These are phyloP conservation scores for Kurtzmaniella natalensis DNA, from an alignment of 1,139 yeast genomes.

Conservation along the genomic window DNA sequence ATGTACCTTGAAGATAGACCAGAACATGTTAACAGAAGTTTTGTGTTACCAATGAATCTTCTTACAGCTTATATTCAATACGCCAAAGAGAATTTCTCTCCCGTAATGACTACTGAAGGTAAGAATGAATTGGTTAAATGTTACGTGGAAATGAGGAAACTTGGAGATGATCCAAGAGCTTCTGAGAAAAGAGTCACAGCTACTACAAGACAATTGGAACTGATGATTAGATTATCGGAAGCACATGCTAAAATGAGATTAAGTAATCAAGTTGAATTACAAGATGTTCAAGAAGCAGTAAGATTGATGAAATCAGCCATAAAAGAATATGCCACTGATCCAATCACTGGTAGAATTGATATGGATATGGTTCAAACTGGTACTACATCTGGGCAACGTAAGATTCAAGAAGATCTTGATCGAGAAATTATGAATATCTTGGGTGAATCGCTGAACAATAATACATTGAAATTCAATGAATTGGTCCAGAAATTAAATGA, in stretches of 20 bases:
- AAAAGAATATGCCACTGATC: conserved; percentile 97
- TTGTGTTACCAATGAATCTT: conserved; percentile 80
- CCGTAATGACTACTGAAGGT: conserved; percentile 74
- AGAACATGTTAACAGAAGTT: conserved; percentile 60
- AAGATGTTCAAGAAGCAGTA: conserved; percentile 93
- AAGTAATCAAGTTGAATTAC: conserved; percentile 61
- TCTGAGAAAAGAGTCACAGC: conserved; percentile 94
- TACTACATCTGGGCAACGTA: conserved; percentile 83
- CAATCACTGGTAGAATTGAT: conserved; percentile 92
- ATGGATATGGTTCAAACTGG: conserved; percentile 98
- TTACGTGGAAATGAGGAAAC: conserved; percentile 89
- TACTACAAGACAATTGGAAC: conserved; percentile 93
- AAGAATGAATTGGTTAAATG: conserved; percentile 83
- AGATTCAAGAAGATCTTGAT: conserved; percentile 68
- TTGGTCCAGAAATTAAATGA: conserved; percentile 64
- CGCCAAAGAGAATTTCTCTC: conserved; percentile 78
- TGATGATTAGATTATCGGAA: conserved; percentile 90
- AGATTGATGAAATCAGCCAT: conserved; percentile 89
- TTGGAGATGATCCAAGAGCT: conserved; percentile 87
- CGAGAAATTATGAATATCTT: conserved; percentile 52
- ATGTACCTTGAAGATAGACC: conserved; percentile 90
- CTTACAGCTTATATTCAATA: conserved; percentile 86
- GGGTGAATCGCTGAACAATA: conserved; percentile 29
- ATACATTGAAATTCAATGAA: conserved; percentile 55
- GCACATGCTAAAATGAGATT: conserved; percentile 98